These are phyloP conservation scores for Hymenoscyphus fraxineus DNA, from an alignment of 2,329 filamentous ascomycete genomes.

Conservation along the genomic window DNA sequence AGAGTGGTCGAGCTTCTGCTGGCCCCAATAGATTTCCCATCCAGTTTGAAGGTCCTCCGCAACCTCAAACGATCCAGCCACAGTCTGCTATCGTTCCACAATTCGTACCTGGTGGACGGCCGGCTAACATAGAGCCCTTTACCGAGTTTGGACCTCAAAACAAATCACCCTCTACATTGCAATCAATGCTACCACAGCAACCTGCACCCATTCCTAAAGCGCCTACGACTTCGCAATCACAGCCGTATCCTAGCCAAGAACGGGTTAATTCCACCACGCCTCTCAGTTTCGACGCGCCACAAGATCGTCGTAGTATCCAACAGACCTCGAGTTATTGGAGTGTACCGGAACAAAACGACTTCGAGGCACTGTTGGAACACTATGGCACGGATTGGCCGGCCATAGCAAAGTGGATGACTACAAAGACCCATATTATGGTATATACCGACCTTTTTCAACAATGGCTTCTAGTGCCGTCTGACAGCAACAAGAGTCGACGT, in stretches of 20 bases:
- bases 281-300: slow-evolving; percentile 24
- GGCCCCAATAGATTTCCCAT: slow-evolving; percentile 22
- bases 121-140: slow-evolving; percentile 16
- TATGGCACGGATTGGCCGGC: slow-evolving; percentile 77
- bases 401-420: slow-evolving; percentile 76
- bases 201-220: not conserved
- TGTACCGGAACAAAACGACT: slow-evolving; percentile 75
- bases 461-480: slow-evolving; percentile 26
- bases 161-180: slow-evolving; percentile 2
- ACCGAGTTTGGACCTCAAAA: slow-evolving; percentile 21
- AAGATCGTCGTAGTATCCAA: slow-evolving; percentile 30
- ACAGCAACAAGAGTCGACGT: slow-evolving; percentile 31
- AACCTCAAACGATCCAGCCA: slow-evolving; percentile 13
- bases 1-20: slow-evolving; percentile 19
- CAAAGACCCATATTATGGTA: slow-evolving; percentile 85
- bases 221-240: slow-evolving; percentile 13
- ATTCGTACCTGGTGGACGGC: slow-evolving; percentile 25
- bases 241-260: slow-evolving; percentile 25
- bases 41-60: slow-evolving; percentile 25
- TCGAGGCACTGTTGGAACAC: slow-evolving; percentile 65
- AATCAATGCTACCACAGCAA: slow-evolving; percentile 8
- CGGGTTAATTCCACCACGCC: slow-evolving; percentile 31
- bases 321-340: slow-evolving; percentile 84
- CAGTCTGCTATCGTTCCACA: slow-evolving; percentile 21
- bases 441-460: slow-evolving; percentile 35